Percentiles rank a stretch among this genome's conserved stretches.
phyloP scores from a whole-genome alignment of 768 basidiomycete genomes.

The Roridomyces roridus region DNA sequence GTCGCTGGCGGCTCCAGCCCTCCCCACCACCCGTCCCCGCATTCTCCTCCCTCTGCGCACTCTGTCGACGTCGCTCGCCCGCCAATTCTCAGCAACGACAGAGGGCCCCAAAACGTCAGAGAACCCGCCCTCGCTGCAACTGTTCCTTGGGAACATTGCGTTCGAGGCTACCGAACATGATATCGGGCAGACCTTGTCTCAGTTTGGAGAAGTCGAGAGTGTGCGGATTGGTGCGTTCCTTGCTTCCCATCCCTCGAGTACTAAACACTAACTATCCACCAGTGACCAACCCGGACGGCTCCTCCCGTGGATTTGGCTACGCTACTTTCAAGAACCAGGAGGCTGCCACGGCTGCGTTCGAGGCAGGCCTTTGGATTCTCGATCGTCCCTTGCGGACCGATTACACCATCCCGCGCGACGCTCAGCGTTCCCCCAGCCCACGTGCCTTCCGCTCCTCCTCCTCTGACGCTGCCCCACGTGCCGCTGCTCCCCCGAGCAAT shows the following conservation, averaged over 20 bases:
- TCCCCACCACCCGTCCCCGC: neutral
- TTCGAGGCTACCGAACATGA: conserved; percentile 18
- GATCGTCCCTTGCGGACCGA: conserved; percentile 28
- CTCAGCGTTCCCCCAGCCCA: too few species aligned
- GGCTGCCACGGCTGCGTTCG: neutral
- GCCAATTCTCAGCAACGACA: neutral
- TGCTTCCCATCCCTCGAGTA: neutral
- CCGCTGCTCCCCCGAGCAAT: conserved; percentile 35
- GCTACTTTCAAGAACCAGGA: conserved; percentile 2
- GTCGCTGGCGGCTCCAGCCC: neutral
- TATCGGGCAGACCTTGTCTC: neutral
- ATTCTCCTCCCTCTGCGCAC: conserved; percentile 10
- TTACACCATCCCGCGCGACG: conserved; percentile 24
- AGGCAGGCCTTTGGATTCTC: neutral
- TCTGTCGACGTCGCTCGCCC: conserved; percentile 26
- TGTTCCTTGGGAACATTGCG: conserved; percentile 20
- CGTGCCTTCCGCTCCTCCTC: neutral
- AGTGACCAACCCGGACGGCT: conserved; percentile 22
- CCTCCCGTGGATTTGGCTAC: conserved; percentile 21
- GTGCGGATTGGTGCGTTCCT: conserved; percentile 11
- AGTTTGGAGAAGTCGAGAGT: conserved; percentile 12
- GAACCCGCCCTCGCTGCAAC: conserved; percentile 6
- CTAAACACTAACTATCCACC: neutral
- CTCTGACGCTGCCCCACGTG: neutral
- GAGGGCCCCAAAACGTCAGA: conserved; percentile 13